Conservation (phyloP, 306 rosid genomes). For the Erythrophleum fordii region DNA sequence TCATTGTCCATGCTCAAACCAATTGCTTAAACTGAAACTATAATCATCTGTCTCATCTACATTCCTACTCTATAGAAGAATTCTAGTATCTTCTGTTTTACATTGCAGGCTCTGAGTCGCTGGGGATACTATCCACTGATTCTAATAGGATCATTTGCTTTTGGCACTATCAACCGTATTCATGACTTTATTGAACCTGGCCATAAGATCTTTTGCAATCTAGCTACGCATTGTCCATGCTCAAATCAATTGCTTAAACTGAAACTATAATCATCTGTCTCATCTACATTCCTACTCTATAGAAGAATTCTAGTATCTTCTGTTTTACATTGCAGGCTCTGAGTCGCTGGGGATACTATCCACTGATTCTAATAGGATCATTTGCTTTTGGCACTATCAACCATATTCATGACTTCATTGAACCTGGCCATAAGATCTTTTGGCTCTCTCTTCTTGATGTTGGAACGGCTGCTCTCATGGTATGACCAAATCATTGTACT, state of each 20-base stretch:
- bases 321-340: constrained; percentile 66
- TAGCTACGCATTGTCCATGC: neutral
- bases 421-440: constrained; percentile 83
- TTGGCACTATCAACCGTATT: constrained; percentile 90
- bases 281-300: constrained; percentile 23
- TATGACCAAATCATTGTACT: constrained; percentile 45
- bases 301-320: neutral
- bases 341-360: constrained; percentile 96
- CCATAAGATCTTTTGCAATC: constrained; percentile 63
- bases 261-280: neutral
- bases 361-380: constrained; percentile 93
- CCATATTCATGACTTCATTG: constrained; percentile 91
- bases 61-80: constrained; percentile 4
- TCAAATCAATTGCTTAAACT: constrained; percentile 13
- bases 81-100: constrained; percentile 21
- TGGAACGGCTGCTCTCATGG: constrained; percentile 93
- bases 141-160: constrained; percentile 94
- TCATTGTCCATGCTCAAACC: constrained; percentile 11
- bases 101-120: constrained; percentile 81
- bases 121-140: constrained; percentile 98
- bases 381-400: constrained; percentile 94
- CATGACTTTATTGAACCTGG: constrained; percentile 93
- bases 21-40: neutral
- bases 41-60: constrained; percentile 5
- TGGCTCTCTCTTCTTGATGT: constrained; percentile 97